These are phyloP conservation scores for Pyracantha coccinea DNA, from an alignment of 331 rosid genomes.

Conservation along the genomic window DNA sequence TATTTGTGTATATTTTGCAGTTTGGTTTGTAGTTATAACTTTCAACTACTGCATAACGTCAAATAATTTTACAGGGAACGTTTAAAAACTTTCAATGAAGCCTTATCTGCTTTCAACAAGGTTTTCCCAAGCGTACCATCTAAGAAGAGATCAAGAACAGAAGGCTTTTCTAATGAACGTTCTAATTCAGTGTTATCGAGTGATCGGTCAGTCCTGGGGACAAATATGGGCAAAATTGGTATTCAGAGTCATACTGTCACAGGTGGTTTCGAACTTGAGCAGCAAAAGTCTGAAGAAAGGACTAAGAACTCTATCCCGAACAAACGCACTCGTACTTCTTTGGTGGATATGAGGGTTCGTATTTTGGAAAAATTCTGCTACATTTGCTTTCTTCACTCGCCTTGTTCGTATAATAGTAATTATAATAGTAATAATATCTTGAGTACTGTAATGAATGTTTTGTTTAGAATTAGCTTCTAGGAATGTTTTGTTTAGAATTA, in stretches of 20 bases:
- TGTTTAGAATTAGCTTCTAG: background rate
- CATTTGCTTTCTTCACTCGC: background rate
- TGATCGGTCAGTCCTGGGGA: conserved; percentile 65
- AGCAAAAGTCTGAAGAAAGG: conserved; percentile 79
- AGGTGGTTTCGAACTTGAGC: conserved; percentile 69
- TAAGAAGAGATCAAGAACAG: conserved; percentile 90
- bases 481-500: background rate
- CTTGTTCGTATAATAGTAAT: background rate
- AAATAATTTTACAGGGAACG: conserved; percentile 60
- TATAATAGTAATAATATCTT: background rate
- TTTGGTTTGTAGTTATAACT: conserved; percentile 16
- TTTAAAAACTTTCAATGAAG: conserved; percentile 57
- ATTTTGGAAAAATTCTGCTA: background rate
- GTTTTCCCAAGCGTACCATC: conserved; percentile 68
- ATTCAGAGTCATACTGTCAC: conserved; percentile 50
- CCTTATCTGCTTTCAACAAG: conserved; percentile 61
- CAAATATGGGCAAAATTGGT: conserved; percentile 61
- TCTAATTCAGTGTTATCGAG: conserved; percentile 40
- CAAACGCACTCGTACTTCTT: conserved; percentile 88
- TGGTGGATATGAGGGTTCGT: conserved; percentile 70
- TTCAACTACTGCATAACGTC: conserved; percentile 23
- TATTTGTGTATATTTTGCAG: conserved; percentile 29
- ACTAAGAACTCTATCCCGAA: conserved; percentile 59
- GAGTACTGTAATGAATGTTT: background rate
- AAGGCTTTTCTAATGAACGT: conserved; percentile 56